These are phyloP conservation scores for Saussurea involucrata DNA, from an alignment of 129 eudicot genomes.

Conservation along the genomic window DNA sequence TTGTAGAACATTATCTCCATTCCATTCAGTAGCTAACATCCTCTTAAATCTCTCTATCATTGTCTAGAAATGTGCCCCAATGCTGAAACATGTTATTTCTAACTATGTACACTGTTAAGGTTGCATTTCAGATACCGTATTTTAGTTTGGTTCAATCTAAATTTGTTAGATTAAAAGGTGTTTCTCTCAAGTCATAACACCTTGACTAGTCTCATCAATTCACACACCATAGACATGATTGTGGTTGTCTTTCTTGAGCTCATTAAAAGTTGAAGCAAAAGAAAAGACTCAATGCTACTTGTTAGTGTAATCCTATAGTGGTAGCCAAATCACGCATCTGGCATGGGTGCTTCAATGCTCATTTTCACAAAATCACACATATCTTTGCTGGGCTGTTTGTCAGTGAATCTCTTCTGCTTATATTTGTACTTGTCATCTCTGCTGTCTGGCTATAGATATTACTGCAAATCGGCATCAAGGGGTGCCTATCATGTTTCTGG, in stretches of 20 bases:
- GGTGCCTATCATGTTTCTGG: neutral
- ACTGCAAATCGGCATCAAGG: constrained; percentile 10
- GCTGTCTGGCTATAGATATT: constrained; percentile 4
- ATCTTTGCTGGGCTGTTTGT: neutral
- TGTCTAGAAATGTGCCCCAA: neutral
- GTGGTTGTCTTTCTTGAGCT: neutral
- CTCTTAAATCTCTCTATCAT: neutral
- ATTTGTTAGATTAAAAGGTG: neutral
- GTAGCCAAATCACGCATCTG: neutral
- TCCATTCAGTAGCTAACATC: neutral
- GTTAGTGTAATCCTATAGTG: neutral
- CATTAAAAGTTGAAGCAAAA: neutral
- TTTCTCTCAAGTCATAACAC: neutral
- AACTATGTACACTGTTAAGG: neutral
- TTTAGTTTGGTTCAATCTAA: neutral
- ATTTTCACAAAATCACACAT: constrained; percentile 5
- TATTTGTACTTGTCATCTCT: neutral
- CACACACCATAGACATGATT: neutral
- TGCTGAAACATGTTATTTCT: neutral
- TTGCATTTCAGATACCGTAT: neutral
- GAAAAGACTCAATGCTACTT: neutral
- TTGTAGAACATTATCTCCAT: neutral
- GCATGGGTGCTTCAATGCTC: constrained; percentile 5
- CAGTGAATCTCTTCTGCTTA: neutral
- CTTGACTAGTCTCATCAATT: neutral